Evolutionary conservation across 176 grass and related monocot genomes (phyloP).

Genomic region (Phragmites australis): DNA sequence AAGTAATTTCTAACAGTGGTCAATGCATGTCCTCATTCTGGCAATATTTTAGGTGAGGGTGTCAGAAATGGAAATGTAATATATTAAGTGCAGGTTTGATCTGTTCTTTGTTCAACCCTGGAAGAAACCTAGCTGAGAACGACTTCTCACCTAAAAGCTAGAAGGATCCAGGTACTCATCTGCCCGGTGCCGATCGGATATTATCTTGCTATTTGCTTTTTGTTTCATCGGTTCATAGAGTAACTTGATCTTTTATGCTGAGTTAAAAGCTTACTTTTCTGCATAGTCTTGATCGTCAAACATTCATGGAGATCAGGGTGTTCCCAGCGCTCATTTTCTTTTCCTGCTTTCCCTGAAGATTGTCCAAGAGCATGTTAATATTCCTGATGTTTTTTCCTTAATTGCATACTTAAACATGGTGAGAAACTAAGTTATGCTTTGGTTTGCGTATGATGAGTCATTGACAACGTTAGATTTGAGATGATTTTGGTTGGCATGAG

Average conservation of each 20-base stretch:
- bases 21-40: conserved; percentile 16
- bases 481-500: too few relatives aligned
- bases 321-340: neutral
- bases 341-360: neutral
- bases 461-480: too few relatives aligned
- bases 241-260: neutral
- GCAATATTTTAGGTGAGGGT: neutral
- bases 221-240: neutral
- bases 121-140: conserved; percentile 50
- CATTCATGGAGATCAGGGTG: neutral
- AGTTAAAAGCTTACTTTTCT: neutral
- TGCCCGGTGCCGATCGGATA: neutral
- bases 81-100: conserved; percentile 30
- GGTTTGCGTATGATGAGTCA: too few relatives aligned
- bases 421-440: too few relatives aligned
- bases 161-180: neutral
- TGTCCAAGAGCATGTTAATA: neutral
- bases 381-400: neutral
- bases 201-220: neutral
- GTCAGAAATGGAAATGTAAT: conserved; percentile 25
- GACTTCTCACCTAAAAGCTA: conserved; percentile 48
- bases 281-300: neutral
- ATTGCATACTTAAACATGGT: neutral
- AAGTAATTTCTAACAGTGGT: conserved; percentile 10
- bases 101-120: conserved; percentile 34